Conservation (phyloP, 352 stramenopile genomes). For the Phytophthora sp. region DNA sequence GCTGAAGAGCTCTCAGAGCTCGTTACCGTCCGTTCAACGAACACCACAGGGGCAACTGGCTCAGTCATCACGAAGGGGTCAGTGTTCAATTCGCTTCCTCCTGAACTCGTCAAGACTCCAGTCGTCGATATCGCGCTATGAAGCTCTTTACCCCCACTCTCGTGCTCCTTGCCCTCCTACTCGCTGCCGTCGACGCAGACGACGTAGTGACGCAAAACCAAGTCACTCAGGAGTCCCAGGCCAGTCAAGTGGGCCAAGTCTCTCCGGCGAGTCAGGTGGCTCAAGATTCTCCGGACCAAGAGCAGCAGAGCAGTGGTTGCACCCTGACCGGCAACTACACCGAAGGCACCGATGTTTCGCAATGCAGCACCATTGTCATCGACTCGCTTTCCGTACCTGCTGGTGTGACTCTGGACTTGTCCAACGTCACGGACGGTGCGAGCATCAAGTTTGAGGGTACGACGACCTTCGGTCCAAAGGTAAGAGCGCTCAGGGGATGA, state of each 20-base stretch:
- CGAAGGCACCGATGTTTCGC: slow-evolving; percentile 21
- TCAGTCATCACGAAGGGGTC: too few species aligned
- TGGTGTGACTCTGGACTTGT: slow-evolving; percentile 41
- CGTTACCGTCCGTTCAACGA: background rate
- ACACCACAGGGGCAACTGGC: too few species aligned
- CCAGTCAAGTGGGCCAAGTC: slow-evolving; percentile 8
- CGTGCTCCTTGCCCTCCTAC: slow-evolving; percentile 4
- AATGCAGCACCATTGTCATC: slow-evolving; percentile 32
- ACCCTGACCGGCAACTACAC: slow-evolving; percentile 36
- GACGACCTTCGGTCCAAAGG: slow-evolving; percentile 39
- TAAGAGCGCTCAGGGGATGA: background rate
- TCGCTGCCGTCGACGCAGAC: slow-evolving; percentile 1
- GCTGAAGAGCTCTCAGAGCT: background rate
- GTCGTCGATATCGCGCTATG: slow-evolving; percentile 9
- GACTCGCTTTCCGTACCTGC: slow-evolving; percentile 33
- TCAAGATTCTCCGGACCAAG: slow-evolving; percentile 4
- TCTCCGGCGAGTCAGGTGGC: slow-evolving; percentile 7
- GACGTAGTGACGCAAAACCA: slow-evolving; percentile 11
- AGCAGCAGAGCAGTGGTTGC: slow-evolving; percentile 23
- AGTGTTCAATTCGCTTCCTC: slow-evolving; percentile 10
- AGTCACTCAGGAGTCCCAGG: slow-evolving; percentile 5
- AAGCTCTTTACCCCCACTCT: slow-evolving; percentile 7
- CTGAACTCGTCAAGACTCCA: slow-evolving; percentile 1
- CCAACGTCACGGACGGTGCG: slow-evolving; percentile 25
- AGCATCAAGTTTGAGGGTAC: slow-evolving; percentile 43